Percentiles rank a stretch among this genome's conserved stretches.
Conservation (phyloP, 352 stramenopile genomes). For the Phytophthora tubulina region DNA sequence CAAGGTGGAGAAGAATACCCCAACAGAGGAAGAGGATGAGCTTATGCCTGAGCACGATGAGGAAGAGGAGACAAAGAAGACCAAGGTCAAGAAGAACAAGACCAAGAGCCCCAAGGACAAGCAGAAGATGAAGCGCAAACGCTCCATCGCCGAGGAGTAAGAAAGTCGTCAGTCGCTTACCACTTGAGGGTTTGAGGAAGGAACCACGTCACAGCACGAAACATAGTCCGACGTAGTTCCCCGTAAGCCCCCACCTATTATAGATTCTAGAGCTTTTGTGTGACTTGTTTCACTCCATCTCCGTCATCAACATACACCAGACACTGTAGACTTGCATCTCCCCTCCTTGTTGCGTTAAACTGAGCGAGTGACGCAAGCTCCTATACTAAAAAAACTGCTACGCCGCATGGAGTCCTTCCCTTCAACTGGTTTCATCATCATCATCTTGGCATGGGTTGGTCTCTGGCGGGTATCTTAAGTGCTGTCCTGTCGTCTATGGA, state of each 20-base stretch:
- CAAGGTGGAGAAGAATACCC: slow-evolving; percentile 42
- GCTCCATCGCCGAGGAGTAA: slow-evolving; percentile 43
- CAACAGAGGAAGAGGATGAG: slow-evolving; percentile 33
- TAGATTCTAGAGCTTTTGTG: slow-evolving; percentile 54
- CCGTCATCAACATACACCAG: slow-evolving; percentile 5
- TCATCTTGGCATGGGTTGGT: not conserved
- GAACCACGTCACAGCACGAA: not conserved
- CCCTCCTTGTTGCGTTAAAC: slow-evolving; percentile 37
- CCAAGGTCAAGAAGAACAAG: slow-evolving; percentile 47
- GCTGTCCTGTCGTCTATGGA: slow-evolving; percentile 45
- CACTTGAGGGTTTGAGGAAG: slow-evolving; percentile 17
- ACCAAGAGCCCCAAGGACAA: slow-evolving; percentile 57
- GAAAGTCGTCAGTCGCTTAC: slow-evolving; percentile 27
- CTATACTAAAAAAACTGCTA: slow-evolving; percentile 53
- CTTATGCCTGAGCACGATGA: slow-evolving; percentile 44
- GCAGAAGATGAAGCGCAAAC: slow-evolving; percentile 73
- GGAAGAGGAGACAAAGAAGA: slow-evolving; percentile 18
- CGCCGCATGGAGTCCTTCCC: slow-evolving; percentile 4
- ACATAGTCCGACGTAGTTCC: not conserved
- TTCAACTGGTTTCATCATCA: too few species aligned
- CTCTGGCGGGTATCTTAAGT: slow-evolving; percentile 27
- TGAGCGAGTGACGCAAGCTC: slow-evolving; percentile 25
- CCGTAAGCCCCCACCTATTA: slow-evolving; percentile 43
- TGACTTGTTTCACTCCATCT: slow-evolving; percentile 11
- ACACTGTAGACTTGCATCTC: slow-evolving; percentile 32